Evolutionary conservation across 331 rosid species (phyloP), one percentile per base, ranked within the genome.

Genomic region (Pyracantha coccinea): DNA sequence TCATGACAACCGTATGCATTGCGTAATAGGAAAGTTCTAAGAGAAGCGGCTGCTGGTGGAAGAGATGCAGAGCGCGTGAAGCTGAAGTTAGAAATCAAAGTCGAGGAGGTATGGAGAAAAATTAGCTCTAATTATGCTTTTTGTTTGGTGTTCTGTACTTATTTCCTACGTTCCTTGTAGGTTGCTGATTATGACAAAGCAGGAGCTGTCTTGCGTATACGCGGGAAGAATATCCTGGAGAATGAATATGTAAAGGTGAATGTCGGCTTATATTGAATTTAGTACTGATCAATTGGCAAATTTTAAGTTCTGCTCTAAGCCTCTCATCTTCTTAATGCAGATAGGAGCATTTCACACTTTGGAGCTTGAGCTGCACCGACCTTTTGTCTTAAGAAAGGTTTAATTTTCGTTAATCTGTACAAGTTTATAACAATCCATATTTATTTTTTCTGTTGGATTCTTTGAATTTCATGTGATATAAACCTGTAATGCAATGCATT

Each of bases 281-380:
- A 4, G 33, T 13, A 59, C 14, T 4, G 29, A 12, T 47, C 7
- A 23, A 21, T 31, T 23, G 10, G 33, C 17, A 20, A 23, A 60
- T 0, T 50, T 31, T 23, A 16, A 50, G 27, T 79, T 53, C 55
- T 33, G 7, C 47, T 44, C 78, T 73, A 3, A 41, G 69, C n/a
- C 78, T 77, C 20, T 83, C 16, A 35, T 69, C 69, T 54, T 69
- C 73, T 77, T 31, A 73, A 31, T 83, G 80, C 88, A 94, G 99
- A 86, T 92, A 12, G 99, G 99, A 77, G 96, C 96, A 59, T 92
- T 82, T 79, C 97, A 94, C 84, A 94, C 99, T 75, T 80, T 94
- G 78, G 99, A 94, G 76, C 92, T 94, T n/a, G 99, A 92, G 81
- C 84, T 86, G 73, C 93, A 94, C 65, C 88, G 97, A 15, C 97